Evolutionary conservation across 441 rosid genomes (phyloP), one percentile per base, ranked within the genome.

Genomic region (Eruca vesicaria): DNA sequence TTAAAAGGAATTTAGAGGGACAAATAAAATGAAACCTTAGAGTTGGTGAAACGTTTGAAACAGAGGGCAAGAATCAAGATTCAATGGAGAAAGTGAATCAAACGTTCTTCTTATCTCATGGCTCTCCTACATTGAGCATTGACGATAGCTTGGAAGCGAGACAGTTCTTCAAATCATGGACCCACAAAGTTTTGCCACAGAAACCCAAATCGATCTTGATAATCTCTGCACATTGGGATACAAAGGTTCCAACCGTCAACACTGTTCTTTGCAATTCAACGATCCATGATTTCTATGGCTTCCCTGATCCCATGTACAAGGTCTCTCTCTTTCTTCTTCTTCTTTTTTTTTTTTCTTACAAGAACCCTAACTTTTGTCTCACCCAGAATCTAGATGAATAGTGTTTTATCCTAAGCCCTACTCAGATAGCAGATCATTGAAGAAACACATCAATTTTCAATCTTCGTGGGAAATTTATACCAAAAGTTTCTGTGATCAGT

Each of bases 221-320:
- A 32, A 77, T 94, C 67, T 94, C 98, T 16, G 96, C 90, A 23
- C 98, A 94, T 79, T 90, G 99, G 99, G 97, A 92, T 81, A 92
- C 98, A 50, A 57, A 78, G 9, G 62, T 16, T n/a, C 97, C 97
- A 52, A 14, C 94, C 16, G 88, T 94, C 71, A 94, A 88, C 78
- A 81, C 81, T 73, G 89, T 90, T 70, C 73, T 53, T 0, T 78
- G 79, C 71, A 81, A 90, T 78, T 84, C 86, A 1, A 89, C 94
- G 65, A 89, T 94, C 83, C 80, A 94, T 55, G 97, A 92, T 76
- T 92, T 94, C 84, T 85, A 82, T 67, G 78, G 78, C 66, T 92
- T 94, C 86, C 98, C 98, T 26, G 76, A 85, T 12, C 63, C 73
- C 36, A 88, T 92, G 95, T 89, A 89, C 83, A 74, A 89, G 97